These are phyloP conservation scores for Wickerhamomyces kurtzmanii DNA, from an alignment of 805 yeast species.

Conservation along the genomic window DNA sequence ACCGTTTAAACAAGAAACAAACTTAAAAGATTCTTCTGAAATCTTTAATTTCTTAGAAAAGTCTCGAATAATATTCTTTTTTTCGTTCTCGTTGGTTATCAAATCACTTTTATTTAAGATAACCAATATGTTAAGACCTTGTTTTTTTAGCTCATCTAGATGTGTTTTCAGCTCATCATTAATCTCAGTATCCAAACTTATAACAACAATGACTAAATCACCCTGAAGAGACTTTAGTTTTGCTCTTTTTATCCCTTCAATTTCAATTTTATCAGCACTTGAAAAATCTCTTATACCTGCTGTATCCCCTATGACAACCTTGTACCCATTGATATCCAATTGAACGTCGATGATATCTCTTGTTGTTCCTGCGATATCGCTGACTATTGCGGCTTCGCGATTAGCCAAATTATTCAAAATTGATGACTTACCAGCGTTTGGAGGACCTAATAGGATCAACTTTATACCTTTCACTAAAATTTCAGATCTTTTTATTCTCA, in stretches of 20 bases:
- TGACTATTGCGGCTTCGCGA: conserved; percentile 83
- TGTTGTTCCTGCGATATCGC: conserved; percentile 89
- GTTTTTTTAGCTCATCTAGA: conserved; percentile 18
- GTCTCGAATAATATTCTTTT: conserved; percentile 11
- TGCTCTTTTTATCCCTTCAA: conserved; percentile 78
- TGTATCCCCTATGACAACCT: conserved; percentile 80
- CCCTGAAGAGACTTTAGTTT: conserved; percentile 45
- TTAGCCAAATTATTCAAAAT: conserved; percentile 66
- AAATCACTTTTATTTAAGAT: conserved; percentile 58
- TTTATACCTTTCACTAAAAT: conserved; percentile 65
- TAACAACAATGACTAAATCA: conserved; percentile 60
- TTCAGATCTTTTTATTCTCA: conserved; percentile 45
- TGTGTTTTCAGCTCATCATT: conserved; percentile 29
- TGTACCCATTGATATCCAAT: conserved; percentile 74
- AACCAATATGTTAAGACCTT: conserved; percentile 26
- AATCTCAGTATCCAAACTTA: conserved; percentile 36
- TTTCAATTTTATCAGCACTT: conserved; percentile 50
- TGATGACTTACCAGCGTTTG: conserved; percentile 95
- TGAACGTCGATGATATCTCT: conserved; percentile 81
- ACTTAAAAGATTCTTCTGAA: conserved; percentile 12
- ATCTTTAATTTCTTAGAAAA: conserved; percentile 16
- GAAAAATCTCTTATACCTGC: conserved; percentile 69
- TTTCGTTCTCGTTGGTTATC: conserved; percentile 10
- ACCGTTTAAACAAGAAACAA: conserved; percentile 53
- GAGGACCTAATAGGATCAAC: conserved; percentile 75